phyloP scores from a whole-genome alignment of 495 filamentous ascomycete species.

The Podospora pseudocomata region DNA sequence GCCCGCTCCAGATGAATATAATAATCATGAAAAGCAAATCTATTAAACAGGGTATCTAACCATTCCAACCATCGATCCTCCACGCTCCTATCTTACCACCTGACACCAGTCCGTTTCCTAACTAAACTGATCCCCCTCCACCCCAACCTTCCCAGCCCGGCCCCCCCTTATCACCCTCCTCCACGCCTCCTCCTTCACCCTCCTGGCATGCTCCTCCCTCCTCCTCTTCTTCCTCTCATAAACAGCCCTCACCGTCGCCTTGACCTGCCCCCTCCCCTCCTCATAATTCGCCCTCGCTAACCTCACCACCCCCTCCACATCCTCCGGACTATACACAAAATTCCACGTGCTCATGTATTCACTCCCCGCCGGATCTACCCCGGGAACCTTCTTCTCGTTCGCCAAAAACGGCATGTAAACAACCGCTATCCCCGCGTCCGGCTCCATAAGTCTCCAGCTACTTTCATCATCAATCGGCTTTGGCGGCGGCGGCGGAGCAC shows the following conservation, averaged over 20 bases:
- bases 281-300: conserved; percentile 84
- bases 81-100: background rate
- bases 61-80: background rate
- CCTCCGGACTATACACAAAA: conserved; percentile 84
- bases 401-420: conserved; percentile 87
- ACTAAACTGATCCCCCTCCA: conserved; percentile 50
- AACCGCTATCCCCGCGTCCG: conserved; percentile 80
- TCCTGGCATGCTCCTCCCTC: conserved; percentile 56
- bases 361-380: conserved; percentile 71
- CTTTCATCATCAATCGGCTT: conserved; percentile 48
- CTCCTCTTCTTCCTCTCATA: conserved; percentile 83
- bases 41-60: background rate
- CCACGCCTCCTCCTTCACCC: conserved; percentile 46
- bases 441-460: conserved; percentile 69
- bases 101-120: conserved; percentile 14
- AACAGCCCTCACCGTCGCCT: conserved; percentile 76
- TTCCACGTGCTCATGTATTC: conserved; percentile 97
- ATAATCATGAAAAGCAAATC: background rate
- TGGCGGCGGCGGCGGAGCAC: conserved; percentile 56
- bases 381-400: conserved; percentile 66
- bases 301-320: conserved; percentile 75
- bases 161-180: conserved; percentile 43
- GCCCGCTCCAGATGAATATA: too few species aligned
- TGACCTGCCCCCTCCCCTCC: conserved; percentile 72
- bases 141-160: conserved; percentile 25